These are phyloP conservation scores for Marasmius oreades DNA, from an alignment of 1,284 basidiomycete species.

Conservation along the genomic window DNA sequence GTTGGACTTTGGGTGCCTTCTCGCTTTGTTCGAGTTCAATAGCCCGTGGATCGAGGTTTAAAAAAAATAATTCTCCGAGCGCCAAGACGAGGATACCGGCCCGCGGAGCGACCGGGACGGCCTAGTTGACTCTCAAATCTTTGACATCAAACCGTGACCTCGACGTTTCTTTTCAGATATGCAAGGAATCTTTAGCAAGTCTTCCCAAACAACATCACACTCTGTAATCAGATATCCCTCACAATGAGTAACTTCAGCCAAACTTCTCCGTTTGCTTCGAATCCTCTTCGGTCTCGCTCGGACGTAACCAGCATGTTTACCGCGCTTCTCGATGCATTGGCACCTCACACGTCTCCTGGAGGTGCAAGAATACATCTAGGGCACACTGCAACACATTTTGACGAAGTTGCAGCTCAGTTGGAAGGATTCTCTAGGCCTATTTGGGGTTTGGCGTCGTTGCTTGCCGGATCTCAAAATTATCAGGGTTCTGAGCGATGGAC, in stretches of 20 bases:
- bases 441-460: conserved; percentile 69
- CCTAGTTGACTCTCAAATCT: not conserved
- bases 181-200: too few relatives aligned
- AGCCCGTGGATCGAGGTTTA: too few relatives aligned
- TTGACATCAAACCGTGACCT: not conserved
- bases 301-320: conserved; percentile 56
- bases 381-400: conserved; percentile 73
- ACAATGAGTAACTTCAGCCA: conserved; percentile 22
- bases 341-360: conserved; percentile 65
- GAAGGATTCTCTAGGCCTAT: conserved; percentile 76
- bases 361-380: conserved; percentile 70
- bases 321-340: conserved; percentile 64
- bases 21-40: too few relatives aligned
- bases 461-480: conserved; percentile 62
- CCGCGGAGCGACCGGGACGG: not conserved
- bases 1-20: too few relatives aligned
- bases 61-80: too few relatives aligned
- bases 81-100: too few relatives aligned
- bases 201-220: not conserved
- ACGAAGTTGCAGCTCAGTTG: conserved; percentile 68
- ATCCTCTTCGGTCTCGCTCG: conserved; percentile 55
- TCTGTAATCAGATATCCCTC: not conserved
- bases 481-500: conserved; percentile 58
- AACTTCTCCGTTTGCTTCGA: conserved; percentile 46
- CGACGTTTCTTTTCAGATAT: not conserved